Base-by-base conservation (phyloP, 1,139 yeast species). In the Yamadazyma buinensis region DNA sequence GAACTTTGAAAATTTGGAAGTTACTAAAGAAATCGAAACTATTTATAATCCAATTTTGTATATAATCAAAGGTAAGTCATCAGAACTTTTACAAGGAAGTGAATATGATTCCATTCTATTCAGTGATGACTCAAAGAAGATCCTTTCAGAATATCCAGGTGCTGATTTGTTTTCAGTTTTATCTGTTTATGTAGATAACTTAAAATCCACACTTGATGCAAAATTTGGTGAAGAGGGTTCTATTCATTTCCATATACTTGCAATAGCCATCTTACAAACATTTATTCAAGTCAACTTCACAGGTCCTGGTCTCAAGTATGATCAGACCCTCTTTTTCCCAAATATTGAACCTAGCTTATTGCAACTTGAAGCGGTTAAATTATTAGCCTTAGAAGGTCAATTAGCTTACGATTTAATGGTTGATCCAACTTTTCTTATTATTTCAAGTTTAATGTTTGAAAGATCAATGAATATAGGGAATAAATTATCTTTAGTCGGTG, bases 201-300 rank as follows among this genome's bases (percentile, higher is more conserved):
- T 62, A 1, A 26, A 41, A 4, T 15, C 12, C 1, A 33, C 37
- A 10, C 47, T 51, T 17, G 31, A 32, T 2, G 24, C 30, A 15
- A 35, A 33, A 23, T 54, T 50, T 11, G 36, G 36, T 6, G 44
- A 41, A n/a, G 4, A 11, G 8, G 49, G 51, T 3, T 34, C 34
- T 3, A 26, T 55, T 11, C 62, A 57, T 33, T 41, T 63, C 30
- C 74, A 66, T 27, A 32, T 67, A 1, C 34, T 65, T 26, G 85
- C 84, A 4, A 64, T 82, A 36, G 69, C 83, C 1, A 61, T 78
- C 4, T 61, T 87, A 25, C 88, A 87, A 50, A 55, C 75, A 2
- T 90, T 84, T 51, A 61, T 84, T 15, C 95, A 87, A 52, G 60
- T 75, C 35, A 90, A 90, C 54, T 85, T 72, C 53, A 86, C 96